Evolutionary conservation across 768 basidiomycete species (phyloP), one percentile per base, ranked within the genome.

Genomic region (Infundibulicybe gibba): DNA sequence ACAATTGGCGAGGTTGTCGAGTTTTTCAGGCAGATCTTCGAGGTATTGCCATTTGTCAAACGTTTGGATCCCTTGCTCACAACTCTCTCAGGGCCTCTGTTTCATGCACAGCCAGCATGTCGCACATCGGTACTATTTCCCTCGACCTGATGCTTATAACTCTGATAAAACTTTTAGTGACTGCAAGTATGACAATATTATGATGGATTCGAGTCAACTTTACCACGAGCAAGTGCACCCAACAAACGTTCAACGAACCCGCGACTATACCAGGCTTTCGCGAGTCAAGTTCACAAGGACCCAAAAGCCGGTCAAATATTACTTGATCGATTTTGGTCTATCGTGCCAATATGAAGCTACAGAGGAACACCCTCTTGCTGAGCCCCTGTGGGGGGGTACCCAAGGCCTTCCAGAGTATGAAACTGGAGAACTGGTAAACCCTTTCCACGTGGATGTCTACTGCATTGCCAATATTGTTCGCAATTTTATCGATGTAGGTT

Each of bases 321-420:
- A 60, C 35, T 44, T 59, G 6, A 53, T 56, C 8, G 62, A 65
- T 37, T 65, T 61, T 34, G 60, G 56, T 21, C 21, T 62, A 9
- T 54, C 60, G 12, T 40, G 44, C 8, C 49, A 41, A 15, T 64
- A 56, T 48, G 41, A 44, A 14, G 58, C 62, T 0, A 49, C 55
- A 0, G 51, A 61, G 6, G 47, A 44, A 0, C 40, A 64, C 2
- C 63, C 62, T 0, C 52, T 52, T 0, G 62, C 62, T 17, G 17
- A 44, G 5, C 62, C 65, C 0, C 58, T 66, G 1, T 54, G 55
- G 34, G 71, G 75, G 0, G 75, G 67, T n/a, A n/a, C n/a, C n/a
- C n/a, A n/a, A n/a, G n/a, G n/a, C n/a, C n/a, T n/a, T n/a, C n/a
- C n/a, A n/a, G n/a, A n/a, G n/a, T n/a, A n/a, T n/a, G n/a, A n/a